Percentiles rank a stretch among this genome's conserved stretches.
Evolutionary conservation across 2,329 filamentous ascomycete genomes (phyloP).

Genomic region (Chlorencoelia australis): DNA sequence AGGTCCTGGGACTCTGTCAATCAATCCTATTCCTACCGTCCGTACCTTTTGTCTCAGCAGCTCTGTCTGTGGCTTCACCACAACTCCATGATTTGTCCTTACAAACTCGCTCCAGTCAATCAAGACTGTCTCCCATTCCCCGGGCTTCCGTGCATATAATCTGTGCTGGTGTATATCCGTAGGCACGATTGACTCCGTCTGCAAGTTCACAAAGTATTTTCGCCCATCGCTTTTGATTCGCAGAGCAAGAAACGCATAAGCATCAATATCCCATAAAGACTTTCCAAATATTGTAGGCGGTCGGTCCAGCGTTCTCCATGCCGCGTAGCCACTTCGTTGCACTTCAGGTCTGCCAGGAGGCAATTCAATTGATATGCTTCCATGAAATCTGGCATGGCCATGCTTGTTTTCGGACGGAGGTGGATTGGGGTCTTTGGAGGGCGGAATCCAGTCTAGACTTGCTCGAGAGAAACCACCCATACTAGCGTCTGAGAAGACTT

Average conservation of each 20-base stretch:
- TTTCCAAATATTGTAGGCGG: conserved; percentile 75
- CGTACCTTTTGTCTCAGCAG: conserved; percentile 78
- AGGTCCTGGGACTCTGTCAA: conserved; percentile 77
- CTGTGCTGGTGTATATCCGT: conserved; percentile 96
- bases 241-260: conserved; percentile 78
- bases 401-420: conserved; percentile 24
- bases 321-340: conserved; percentile 76
- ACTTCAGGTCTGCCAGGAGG: conserved; percentile 65
- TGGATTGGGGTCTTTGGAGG: conserved; percentile 11
- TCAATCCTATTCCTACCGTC: conserved; percentile 79
- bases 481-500: conserved; percentile 77
- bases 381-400: conserved; percentile 73
- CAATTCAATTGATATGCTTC: conserved; percentile 76
- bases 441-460: conserved; percentile 44
- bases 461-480: conserved; percentile 79
- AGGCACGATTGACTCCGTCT: conserved; percentile 86
- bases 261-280: conserved; percentile 79
- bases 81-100: conserved; percentile 82
- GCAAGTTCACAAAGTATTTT: conserved; percentile 89
- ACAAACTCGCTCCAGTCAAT: conserved; percentile 91
- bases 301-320: conserved; percentile 74
- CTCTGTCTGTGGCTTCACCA: conserved; percentile 87
- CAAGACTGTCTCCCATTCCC: conserved; percentile 91
- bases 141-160: conserved; percentile 66
- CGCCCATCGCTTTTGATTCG: conserved; percentile 84